Evolutionary conservation across 768 basidiomycete species (phyloP), one percentile per base, ranked within the genome.

Genomic region (Termitomyces sp.): DNA sequence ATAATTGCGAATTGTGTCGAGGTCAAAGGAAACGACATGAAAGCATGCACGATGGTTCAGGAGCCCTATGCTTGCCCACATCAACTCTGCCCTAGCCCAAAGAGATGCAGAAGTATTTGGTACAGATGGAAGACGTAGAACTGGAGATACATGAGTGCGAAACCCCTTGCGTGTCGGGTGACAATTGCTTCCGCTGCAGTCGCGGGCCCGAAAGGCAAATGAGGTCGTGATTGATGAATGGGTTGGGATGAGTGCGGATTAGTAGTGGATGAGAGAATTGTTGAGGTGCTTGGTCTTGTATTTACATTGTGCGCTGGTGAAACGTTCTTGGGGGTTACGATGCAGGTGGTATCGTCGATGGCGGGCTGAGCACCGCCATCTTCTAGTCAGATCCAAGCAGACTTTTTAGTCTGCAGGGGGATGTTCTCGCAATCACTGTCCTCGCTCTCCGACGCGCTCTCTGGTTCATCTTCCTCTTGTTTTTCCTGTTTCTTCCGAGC

Each of bases 381-480:
- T 51, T 67, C 63, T 66, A 67, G 66, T 67, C 66, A 67, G 12
- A 60, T 57, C 59, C 57, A 61, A 42, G 60, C 42, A 55, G 66
- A 59, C 49, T 58, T 58, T 48, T 68, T 73, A 24, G 58, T 54
- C 53, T 59, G 57, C 27, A 72, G 71, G 34, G 70, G 73, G 16
- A 75, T 65, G 48, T 76, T 76, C 66, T 79, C 78, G 56, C 70
- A 72, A 33, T 79, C 76, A 49, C 75, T 79, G 42, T 78, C 76
- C 31, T 74, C 73, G 37, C 66, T 66, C 55, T 74, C 75, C 24
- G 72, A 70, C 15, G 66, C 67, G 57, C 65, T 68, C 31, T 72
- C 54, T 5, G 15, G 24, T 36, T 24, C 74, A 18, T 69, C 66
- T 31, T 69, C 63, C 22, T 65, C 63, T 30, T 61, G 60, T 20